Conservation (phyloP, 2,329 filamentous ascomycete genomes). For the Ceratocystis ficicola region DNA sequence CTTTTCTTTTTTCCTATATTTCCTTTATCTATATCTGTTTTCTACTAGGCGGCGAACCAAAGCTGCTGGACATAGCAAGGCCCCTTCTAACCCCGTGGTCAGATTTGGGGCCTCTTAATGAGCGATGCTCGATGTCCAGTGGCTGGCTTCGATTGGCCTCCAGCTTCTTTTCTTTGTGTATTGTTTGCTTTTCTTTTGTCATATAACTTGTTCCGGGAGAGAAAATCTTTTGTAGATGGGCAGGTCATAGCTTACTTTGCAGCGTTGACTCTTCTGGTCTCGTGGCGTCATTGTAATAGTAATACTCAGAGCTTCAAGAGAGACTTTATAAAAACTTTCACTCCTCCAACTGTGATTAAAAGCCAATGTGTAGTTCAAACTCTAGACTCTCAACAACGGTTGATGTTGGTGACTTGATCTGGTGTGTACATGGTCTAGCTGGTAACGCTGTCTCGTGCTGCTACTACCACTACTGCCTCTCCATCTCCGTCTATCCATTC, state of each 20-base stretch:
- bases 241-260: slow-evolving; percentile 17
- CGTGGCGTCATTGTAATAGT: slow-evolving; percentile 22
- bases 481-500: slow-evolving; percentile 57
- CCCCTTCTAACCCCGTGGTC: background rate
- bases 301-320: slow-evolving; percentile 21
- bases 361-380: no score
- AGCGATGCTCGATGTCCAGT: background rate
- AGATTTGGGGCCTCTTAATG: background rate
- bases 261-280: slow-evolving; percentile 11
- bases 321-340: slow-evolving; percentile 11
- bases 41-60: background rate
- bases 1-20: slow-evolving; percentile 16
- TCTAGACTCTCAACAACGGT: fast-evolving
- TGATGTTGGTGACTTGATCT: no score
- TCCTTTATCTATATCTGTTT: slow-evolving; percentile 14
- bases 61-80: background rate
- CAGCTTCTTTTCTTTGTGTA: slow-evolving; percentile 15
- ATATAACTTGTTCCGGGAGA: slow-evolving; percentile 17
- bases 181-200: slow-evolving; percentile 17
- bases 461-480: slow-evolving; percentile 36
- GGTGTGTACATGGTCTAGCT: background rate
- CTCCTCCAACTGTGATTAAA: background rate
- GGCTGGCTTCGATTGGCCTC: background rate
- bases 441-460: slow-evolving; percentile 23
- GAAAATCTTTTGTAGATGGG: slow-evolving; percentile 17